Conservation (phyloP, 2,329 filamentous ascomycete genomes). For the Coleophoma cylindrospora region DNA sequence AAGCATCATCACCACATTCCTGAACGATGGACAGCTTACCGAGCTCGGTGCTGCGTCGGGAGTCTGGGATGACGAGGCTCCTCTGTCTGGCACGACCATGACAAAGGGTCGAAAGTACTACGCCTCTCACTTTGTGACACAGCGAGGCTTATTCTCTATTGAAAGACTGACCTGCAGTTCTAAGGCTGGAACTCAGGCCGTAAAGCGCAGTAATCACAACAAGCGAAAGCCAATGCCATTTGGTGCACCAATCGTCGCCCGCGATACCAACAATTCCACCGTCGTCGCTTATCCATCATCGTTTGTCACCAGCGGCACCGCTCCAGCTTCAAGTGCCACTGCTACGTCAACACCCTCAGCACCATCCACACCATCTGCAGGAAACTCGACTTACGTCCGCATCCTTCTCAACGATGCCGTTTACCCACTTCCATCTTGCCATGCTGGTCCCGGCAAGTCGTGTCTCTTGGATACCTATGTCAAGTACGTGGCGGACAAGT, state of each 20-base stretch:
- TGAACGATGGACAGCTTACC: slow-evolving; percentile 62
- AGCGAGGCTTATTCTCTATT: slow-evolving; percentile 62
- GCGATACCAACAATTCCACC: background rate
- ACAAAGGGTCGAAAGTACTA: slow-evolving; percentile 45
- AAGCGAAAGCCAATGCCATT: too few relatives aligned
- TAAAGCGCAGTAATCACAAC: too few relatives aligned
- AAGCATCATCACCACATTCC: slow-evolving; percentile 54
- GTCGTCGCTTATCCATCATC: background rate
- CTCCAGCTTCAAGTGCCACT: slow-evolving; percentile 1
- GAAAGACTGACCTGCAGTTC: slow-evolving; percentile 52
- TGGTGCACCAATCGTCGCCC: too few relatives aligned
- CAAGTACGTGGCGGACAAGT: slow-evolving; percentile 38
- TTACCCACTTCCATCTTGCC: slow-evolving; percentile 52
- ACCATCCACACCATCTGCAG: slow-evolving; percentile 1
- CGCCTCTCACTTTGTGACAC: slow-evolving; percentile 51
- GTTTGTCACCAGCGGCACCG: slow-evolving; percentile 3
- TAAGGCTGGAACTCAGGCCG: background rate
- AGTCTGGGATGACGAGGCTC: slow-evolving; percentile 51
- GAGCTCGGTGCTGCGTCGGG: slow-evolving; percentile 55
- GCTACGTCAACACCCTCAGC: background rate
- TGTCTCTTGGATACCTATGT: slow-evolving; percentile 43
- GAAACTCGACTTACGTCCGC: slow-evolving; percentile 39
- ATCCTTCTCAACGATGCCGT: slow-evolving; percentile 59
- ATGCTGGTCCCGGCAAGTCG: slow-evolving; percentile 48
- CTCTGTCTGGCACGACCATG: slow-evolving; percentile 41